Percentiles rank a stretch among this genome's conserved stretches.
Conservation (phyloP, 768 basidiomycete genomes). For the Lentinula edodes region DNA sequence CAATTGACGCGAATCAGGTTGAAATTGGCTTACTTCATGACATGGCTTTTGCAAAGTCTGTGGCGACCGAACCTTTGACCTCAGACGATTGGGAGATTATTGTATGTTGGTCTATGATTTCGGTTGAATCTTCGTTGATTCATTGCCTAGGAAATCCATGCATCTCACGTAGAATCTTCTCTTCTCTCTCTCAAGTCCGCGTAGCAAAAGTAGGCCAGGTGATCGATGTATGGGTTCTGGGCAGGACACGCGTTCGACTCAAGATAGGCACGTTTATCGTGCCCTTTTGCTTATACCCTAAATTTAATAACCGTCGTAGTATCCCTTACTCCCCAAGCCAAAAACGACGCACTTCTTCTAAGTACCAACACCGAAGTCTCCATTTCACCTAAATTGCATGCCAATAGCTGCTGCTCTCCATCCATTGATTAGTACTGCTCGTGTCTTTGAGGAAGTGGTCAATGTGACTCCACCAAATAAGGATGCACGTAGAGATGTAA, state of each 20-base stretch:
- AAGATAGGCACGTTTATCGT: conserved; percentile 59
- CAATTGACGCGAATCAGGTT: conserved; percentile 45
- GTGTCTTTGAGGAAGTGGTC: conserved; percentile 76
- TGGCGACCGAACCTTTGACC: conserved; percentile 82
- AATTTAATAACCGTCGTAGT: conserved; percentile 29
- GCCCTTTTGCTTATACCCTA: background rate
- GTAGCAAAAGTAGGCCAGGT: conserved; percentile 81
- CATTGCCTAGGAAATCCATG: conserved; percentile 76
- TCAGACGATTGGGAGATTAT: conserved; percentile 99
- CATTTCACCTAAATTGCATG: conserved; percentile 78
- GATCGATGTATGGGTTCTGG: conserved; percentile 91
- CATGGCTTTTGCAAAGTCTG: conserved; percentile 65
- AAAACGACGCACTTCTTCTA: conserved; percentile 64
- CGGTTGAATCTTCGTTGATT: background rate
- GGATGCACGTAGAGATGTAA: conserved; percentile 75
- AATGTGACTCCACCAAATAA: conserved; percentile 73
- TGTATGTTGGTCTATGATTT: conserved; percentile 37
- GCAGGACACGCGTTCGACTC: conserved; percentile 77
- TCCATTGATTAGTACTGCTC: conserved; percentile 61
- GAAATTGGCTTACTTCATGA: conserved; percentile 89
- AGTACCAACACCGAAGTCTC: conserved; percentile 87
- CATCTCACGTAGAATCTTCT: conserved; percentile 88
- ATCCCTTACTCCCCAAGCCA: conserved; percentile 55
- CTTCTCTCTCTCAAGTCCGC: conserved; percentile 88
- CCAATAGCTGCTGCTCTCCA: conserved; percentile 53